Percentiles rank a stretch among this genome's conserved stretches.
Evolutionary conservation across 345 rosid species (phyloP).

Genomic region (Garcia nutans): DNA sequence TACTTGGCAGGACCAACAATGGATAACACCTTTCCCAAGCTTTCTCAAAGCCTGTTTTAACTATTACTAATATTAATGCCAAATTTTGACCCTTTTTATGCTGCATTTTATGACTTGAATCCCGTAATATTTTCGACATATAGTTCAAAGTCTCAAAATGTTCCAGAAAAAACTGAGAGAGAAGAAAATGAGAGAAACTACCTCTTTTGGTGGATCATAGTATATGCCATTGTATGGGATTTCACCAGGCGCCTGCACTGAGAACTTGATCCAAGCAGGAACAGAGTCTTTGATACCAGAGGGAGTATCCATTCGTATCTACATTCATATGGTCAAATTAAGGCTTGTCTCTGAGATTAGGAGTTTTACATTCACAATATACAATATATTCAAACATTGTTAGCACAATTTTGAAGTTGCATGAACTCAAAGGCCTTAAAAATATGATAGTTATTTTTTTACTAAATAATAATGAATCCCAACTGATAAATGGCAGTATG

Average conservation of each 20-base stretch:
- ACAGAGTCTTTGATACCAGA: conserved; percentile 93
- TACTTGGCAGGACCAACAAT: not conserved
- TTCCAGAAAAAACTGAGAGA: conserved; percentile 4
- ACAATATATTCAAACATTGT: not conserved
- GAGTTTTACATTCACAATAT: conserved; percentile 5
- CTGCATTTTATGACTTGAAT: conserved; percentile 1
- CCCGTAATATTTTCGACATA: conserved; percentile 8
- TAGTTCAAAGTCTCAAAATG: not conserved
- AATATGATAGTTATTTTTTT: not conserved
- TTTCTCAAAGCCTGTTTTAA: conserved; percentile 1
- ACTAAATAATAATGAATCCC: not conserved
- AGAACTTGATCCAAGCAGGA: conserved; percentile 99
- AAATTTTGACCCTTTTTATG: conserved; percentile 5
- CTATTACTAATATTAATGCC: not conserved
- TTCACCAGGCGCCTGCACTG: conserved; percentile 93
- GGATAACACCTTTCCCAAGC: not conserved
- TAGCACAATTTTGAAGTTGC: not conserved
- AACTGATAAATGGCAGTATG: not conserved
- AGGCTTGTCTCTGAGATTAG: conserved; percentile 8
- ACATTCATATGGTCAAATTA: conserved; percentile 26
- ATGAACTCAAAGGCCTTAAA: not conserved
- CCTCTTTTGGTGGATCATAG: conserved; percentile 96
- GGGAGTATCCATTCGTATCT: conserved; percentile 96
- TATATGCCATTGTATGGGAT: conserved; percentile 92
- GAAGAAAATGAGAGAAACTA: conserved; percentile 24